phyloP scores from a whole-genome alignment of 345 rosid species.

The Hypericum perforatum region DNA sequence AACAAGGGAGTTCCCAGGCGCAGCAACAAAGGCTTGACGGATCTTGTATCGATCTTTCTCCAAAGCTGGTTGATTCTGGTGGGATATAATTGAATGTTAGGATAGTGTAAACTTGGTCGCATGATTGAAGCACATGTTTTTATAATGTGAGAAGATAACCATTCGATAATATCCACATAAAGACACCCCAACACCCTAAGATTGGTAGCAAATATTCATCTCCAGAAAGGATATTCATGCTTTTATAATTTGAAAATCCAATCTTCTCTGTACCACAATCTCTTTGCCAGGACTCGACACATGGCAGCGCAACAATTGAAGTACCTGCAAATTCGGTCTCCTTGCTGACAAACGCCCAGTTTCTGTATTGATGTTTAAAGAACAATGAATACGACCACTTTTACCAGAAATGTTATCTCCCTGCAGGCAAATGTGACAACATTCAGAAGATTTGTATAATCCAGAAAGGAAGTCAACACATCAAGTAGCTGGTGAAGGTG shows the following conservation, averaged over 20 bases:
- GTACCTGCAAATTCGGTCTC: constrained; percentile 93
- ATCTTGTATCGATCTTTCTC: constrained; percentile 99
- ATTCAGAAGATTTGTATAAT: not conserved
- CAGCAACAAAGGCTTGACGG: constrained; percentile 87
- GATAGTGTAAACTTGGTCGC: not conserved
- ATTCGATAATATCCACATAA: no score
- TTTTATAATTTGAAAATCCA: no score
- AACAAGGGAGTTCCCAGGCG: constrained; percentile 86
- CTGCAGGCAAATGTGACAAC: constrained; percentile 22
- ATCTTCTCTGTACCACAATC: no score
- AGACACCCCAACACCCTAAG: no score
- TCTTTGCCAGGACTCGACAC: not conserved
- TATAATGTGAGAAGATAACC: not conserved
- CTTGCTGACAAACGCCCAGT: constrained; percentile 99
- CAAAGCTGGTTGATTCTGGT: constrained; percentile 94
- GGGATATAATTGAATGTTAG: constrained; percentile 4
- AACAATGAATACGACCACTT: constrained; percentile 85
- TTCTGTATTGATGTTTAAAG: constrained; percentile 92
- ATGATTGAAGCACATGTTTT: not conserved
- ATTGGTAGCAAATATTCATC: no score
- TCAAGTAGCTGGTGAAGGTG: not conserved
- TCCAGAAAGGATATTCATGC: no score
- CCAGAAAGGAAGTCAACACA: not conserved
- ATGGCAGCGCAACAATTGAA: constrained; percentile 6
- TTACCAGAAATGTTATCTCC: constrained; percentile 73